Conservation (phyloP, 352 stramenopile genomes). For the Phytopythium litorale region DNA sequence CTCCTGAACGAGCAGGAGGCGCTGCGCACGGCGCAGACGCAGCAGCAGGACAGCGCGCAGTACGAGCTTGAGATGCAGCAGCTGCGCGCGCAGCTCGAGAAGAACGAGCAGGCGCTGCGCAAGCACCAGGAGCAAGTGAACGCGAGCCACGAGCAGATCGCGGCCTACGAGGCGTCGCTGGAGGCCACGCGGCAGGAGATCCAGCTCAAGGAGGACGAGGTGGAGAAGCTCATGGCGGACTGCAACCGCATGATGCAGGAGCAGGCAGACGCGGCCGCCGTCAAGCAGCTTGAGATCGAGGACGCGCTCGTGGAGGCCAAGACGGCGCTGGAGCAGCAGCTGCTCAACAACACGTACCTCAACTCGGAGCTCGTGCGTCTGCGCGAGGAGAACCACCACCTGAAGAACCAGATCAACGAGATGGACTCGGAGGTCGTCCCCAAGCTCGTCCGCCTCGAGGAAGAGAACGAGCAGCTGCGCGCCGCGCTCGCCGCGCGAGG, state of each 20-base stretch:
- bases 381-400: constrained; percentile 78
- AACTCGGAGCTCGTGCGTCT: constrained; percentile 73
- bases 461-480: constrained; percentile 80
- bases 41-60: constrained; percentile 42
- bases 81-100: constrained; percentile 56
- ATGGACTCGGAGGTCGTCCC: constrained; percentile 82
- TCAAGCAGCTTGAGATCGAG: constrained; percentile 84
- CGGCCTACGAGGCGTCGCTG: constrained; percentile 62
- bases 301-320: constrained; percentile 81
- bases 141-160: constrained; percentile 61
- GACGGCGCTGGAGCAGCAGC: constrained; percentile 80
- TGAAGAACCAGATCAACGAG: constrained; percentile 87
- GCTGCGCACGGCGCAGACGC: constrained; percentile 42
- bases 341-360: constrained; percentile 84
- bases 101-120: constrained; percentile 60
- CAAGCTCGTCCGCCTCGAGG: constrained; percentile 75
- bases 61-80: constrained; percentile 74
- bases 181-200: constrained; percentile 64
- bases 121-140: constrained; percentile 75
- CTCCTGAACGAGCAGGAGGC: constrained; percentile 83
- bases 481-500: constrained; percentile 11
- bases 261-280: constrained; percentile 65
- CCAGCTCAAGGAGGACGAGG: constrained; percentile 64
- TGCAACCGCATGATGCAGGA: constrained; percentile 87
- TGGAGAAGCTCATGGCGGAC: constrained; percentile 79